Percentiles rank a stretch among this genome's conserved stretches.
Evolutionary conservation across 83 land plant species (phyloP).

Genomic region (Thuja plicata): DNA sequence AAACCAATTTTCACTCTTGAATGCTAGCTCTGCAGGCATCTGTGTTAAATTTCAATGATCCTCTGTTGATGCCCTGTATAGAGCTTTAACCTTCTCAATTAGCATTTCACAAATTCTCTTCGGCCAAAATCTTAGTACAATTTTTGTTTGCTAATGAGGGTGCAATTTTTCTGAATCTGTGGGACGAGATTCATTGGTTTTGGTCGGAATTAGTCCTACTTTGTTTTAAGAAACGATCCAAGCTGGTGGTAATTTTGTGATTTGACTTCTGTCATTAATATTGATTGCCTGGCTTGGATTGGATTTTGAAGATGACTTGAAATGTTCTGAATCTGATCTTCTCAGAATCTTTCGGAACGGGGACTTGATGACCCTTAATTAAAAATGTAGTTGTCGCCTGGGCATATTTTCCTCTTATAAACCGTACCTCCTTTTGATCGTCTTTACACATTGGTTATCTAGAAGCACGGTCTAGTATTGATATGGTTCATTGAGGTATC

Average conservation of each 20-base stretch:
- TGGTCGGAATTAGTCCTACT: not conserved
- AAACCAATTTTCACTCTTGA: not conserved
- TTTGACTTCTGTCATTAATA: not conserved
- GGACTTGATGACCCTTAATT: not conserved
- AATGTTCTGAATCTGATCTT: not conserved
- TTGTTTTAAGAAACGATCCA: not conserved
- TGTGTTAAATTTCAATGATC: not conserved
- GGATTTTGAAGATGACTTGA: not conserved
- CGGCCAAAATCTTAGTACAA: not conserved
- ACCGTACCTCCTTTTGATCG: not conserved
- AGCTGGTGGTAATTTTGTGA: not conserved
- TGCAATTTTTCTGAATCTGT: not conserved
- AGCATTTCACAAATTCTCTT: not conserved
- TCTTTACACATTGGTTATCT: no score
- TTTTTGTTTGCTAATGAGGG: not conserved
- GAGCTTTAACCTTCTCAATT: not conserved
- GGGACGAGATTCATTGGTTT: not conserved
- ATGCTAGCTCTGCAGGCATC: slow-evolving; percentile 5
- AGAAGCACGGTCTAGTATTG: no score
- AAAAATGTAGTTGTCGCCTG: not conserved
- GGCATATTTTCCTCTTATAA: no score
- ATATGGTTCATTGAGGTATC: no score
- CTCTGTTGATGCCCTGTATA: slow-evolving; percentile 10
- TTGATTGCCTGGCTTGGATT: not conserved
- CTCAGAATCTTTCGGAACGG: not conserved